Base-by-base conservation (phyloP, 495 filamentous ascomycete genomes). In the Xylaria telfairii region DNA sequence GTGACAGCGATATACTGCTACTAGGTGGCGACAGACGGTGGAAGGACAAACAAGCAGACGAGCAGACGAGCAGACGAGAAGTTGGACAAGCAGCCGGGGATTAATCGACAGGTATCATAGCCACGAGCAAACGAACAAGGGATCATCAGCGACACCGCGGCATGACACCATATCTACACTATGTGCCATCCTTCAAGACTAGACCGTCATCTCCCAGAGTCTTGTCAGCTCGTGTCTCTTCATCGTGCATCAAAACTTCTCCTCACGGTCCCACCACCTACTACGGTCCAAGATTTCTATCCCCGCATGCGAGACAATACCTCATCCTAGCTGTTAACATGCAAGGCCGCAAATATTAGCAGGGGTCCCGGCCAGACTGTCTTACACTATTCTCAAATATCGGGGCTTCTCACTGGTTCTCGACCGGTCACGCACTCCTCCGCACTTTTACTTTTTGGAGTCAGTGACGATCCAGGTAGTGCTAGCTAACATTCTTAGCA, bases 331-430 rank as follows among this genome's bases (percentile, higher is more conserved):
- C 56, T n/a, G 21, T 30, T 21, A 34, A 39, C 34, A 49, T 57
- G 66, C 66, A 68, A 67, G 65, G 51, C 34, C 32, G 24, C 34
- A 10, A 53, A 68, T 60, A 68, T 47, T 59, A 37, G 65, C 65
- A 68, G 65, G 65, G 65, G 21, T 28, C 53, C 65, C 28, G 49
- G 65, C 19, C 65, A 21, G 41, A 30, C 13, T 44, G 37, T 67
- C 56, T 59, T 62, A 46, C 37, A 13, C 39, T n/a, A 12, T 47
- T 46, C 37, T 15, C 1, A 6, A 60, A 32, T 44, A n/a, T 37
- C 34, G 65, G 19, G 28, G 51, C 26, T 26, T 42, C 49, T 68
- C 21, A 68, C 54, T 68, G 53, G 65, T 8, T 60, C 51, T 42
- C 54, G 9, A 1, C 21, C 7, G 34, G 65, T 60, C 65, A 68